These are phyloP conservation scores for Coniferiporia sulphurascens DNA, from an alignment of 1,284 basidiomycete genomes.

Conservation along the genomic window DNA sequence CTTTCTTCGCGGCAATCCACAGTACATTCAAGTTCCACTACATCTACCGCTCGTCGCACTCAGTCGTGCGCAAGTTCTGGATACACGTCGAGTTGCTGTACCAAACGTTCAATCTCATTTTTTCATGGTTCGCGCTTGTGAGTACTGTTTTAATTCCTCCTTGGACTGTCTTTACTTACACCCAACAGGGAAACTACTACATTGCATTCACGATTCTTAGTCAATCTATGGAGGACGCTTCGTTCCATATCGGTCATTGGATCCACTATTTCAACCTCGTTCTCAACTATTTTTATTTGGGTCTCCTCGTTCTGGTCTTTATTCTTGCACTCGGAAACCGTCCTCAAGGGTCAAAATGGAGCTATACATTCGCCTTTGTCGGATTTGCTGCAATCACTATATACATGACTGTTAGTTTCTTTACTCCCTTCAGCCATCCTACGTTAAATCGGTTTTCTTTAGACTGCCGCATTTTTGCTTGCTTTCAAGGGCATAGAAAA, in stretches of 20 bases:
- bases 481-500: conserved; percentile 75
- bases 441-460: conserved; percentile 14
- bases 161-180: neutral
- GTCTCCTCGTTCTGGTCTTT: conserved; percentile 85
- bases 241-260: conserved; percentile 48
- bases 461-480: conserved; percentile 76
- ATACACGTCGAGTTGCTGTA: conserved; percentile 94
- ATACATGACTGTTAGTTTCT: conserved; percentile 78
- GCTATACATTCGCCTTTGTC: conserved; percentile 76
- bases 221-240: conserved; percentile 59
- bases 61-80: conserved; percentile 83
- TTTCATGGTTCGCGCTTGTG: conserved; percentile 88
- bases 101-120: conserved; percentile 85
- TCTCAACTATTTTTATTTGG: conserved; percentile 85
- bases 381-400: conserved; percentile 86
- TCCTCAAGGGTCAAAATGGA: conserved; percentile 83
- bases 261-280: conserved; percentile 74
- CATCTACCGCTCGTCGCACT: conserved; percentile 86
- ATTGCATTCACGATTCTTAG: conserved; percentile 82
- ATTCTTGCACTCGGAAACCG: conserved; percentile 88
- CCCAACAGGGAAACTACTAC: conserved; percentile 75
- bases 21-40: conserved; percentile 89
- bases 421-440: neutral
- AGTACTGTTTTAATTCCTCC: conserved; percentile 24
- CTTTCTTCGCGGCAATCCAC: conserved; percentile 94